These are phyloP conservation scores for Didymella glomerata DNA, from an alignment of 2,329 filamentous ascomycete genomes.

Conservation along the genomic window DNA sequence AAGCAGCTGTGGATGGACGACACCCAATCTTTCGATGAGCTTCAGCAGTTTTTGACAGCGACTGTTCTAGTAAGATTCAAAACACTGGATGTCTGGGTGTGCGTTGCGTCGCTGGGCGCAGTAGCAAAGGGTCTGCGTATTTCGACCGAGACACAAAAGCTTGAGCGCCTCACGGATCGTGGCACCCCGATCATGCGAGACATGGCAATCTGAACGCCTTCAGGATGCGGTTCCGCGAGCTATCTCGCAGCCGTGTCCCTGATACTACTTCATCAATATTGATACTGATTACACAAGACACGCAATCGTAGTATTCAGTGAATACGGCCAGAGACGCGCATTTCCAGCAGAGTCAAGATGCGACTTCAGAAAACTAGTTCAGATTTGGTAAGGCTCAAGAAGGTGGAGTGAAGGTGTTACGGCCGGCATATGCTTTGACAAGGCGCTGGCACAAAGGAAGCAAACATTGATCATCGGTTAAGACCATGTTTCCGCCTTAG, in stretches of 20 bases:
- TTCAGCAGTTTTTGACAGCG: background rate
- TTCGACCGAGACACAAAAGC: background rate
- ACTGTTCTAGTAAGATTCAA: background rate
- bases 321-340: background rate
- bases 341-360: background rate
- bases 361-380: background rate
- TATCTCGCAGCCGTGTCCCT: background rate
- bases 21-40: background rate
- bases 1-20: conserved; percentile 3
- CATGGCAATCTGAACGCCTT: background rate
- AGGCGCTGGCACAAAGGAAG: background rate
- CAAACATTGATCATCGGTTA: background rate
- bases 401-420: background rate
- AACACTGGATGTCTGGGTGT: conserved; percentile 2
- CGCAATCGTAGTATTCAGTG: background rate
- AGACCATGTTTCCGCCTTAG: conserved; percentile 1
- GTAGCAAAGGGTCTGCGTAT: background rate
- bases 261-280: background rate
- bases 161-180: background rate
- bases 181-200: background rate
- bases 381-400: background rate
- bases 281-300: background rate
- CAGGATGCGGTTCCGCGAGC: background rate
- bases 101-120: conserved; percentile 2
- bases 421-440: background rate